These are phyloP conservation scores for Xylaria sp. DNA, from an alignment of 2,329 filamentous ascomycete genomes.

Conservation along the genomic window DNA sequence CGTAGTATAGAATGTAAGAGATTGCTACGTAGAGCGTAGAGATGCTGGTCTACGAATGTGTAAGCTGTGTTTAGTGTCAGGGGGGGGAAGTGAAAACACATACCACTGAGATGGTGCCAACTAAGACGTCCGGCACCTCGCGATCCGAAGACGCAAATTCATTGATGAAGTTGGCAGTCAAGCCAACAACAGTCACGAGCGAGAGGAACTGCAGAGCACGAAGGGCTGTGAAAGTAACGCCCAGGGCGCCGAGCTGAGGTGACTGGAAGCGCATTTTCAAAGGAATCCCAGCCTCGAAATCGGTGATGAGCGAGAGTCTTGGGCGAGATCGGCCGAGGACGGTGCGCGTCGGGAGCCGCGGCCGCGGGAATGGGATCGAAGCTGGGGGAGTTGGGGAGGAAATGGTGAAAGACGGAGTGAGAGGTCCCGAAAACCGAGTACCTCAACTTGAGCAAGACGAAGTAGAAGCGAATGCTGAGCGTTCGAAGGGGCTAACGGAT, in stretches of 20 bases:
- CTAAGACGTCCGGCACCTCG: constrained; percentile 75
- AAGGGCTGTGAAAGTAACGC: constrained; percentile 79
- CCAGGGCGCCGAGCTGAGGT: constrained; percentile 75
- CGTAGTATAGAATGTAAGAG: constrained; percentile 83
- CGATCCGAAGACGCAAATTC: constrained; percentile 75
- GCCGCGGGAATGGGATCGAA: constrained; percentile 56
- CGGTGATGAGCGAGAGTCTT: constrained; percentile 57
- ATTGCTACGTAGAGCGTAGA: constrained; percentile 82
- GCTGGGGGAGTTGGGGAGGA: constrained; percentile 47
- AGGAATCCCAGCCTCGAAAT: constrained; percentile 48
- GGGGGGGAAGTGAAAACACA: constrained; percentile 48
- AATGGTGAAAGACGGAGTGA: constrained; percentile 49
- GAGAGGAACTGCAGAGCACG: constrained; percentile 76
- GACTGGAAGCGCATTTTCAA: constrained; percentile 57
- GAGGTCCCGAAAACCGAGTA: constrained; percentile 41
- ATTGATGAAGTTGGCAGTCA: constrained; percentile 84
- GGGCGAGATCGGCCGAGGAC: constrained; percentile 51
- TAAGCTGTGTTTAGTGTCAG: constrained; percentile 30
- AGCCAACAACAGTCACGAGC: constrained; percentile 81
- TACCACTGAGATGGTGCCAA: constrained; percentile 84
- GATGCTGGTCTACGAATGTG: constrained; percentile 73
- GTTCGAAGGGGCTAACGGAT: constrained; percentile 1
- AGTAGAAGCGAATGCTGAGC: constrained; percentile 32
- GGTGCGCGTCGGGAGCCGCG: constrained; percentile 56
- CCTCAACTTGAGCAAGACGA: constrained; percentile 24